A percentile compares a stretch with the other conserved stretches of the same genome.
These are phyloP conservation scores for Mycena galopus DNA, from an alignment of 768 basidiomycete genomes.

Conservation along the genomic window DNA sequence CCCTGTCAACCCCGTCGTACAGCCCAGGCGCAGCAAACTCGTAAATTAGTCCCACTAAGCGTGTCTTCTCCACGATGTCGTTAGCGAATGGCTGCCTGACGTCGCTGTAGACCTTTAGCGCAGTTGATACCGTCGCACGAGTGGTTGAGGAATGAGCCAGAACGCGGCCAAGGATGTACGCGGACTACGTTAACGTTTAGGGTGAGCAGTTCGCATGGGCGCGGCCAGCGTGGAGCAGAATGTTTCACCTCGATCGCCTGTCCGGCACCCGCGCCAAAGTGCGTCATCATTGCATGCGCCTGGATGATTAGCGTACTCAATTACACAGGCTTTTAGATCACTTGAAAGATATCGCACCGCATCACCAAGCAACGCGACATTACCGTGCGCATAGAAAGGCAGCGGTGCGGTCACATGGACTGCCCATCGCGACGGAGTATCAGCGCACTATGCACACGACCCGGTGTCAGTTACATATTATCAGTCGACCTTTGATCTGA, in stretches of 20 bases:
- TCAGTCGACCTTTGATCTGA: background rate
- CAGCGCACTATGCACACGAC: slow-evolving; percentile 12
- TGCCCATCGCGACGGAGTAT: slow-evolving; percentile 27
- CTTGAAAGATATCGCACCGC: slow-evolving; percentile 16
- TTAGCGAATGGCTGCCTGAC: slow-evolving; percentile 19
- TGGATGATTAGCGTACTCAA: slow-evolving; percentile 4
- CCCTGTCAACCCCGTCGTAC: slow-evolving; percentile 15
- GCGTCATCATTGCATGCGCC: slow-evolving; percentile 23
- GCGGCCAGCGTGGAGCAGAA: slow-evolving; percentile 2
- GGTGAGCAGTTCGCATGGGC: slow-evolving; percentile 8
- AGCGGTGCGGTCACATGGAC: slow-evolving; percentile 12
- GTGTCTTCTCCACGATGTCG: slow-evolving; percentile 20
- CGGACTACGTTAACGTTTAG: slow-evolving; percentile 9
- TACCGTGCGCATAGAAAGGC: slow-evolving; percentile 19
- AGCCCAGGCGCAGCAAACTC: slow-evolving; percentile 18
- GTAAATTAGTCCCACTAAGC: slow-evolving; percentile 20
- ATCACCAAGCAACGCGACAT: slow-evolving; percentile 26
- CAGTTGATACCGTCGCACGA: slow-evolving; percentile 1
- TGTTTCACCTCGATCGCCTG: slow-evolving; percentile 23
- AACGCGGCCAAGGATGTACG: slow-evolving; percentile 18
- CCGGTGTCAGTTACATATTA: slow-evolving; percentile 5
- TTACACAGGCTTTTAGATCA: background rate
- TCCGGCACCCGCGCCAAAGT: slow-evolving; percentile 18
- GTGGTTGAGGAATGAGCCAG: slow-evolving; percentile 14
- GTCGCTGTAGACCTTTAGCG: slow-evolving; percentile 19